Base-by-base conservation (phyloP, 2,329 filamentous ascomycete genomes). In the Monilinia laxa region DNA sequence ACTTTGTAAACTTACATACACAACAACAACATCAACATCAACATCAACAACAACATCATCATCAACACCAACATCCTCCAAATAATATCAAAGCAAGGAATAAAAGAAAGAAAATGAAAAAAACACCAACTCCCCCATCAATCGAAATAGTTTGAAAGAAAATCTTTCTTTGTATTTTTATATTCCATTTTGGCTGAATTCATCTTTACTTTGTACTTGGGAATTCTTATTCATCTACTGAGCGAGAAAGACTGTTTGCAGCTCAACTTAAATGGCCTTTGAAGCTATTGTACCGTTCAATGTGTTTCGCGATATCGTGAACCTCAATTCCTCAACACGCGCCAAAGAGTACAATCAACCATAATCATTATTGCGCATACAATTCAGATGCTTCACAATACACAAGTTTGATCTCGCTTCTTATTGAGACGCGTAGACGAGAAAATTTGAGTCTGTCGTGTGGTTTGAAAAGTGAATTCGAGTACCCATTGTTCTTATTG, bases 181-280 rank as follows among this genome's bases (percentile, higher is more conserved):
- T 2, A 7, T 28, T 63, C n/a, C 23, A 14, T 31, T 12, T 63
- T 54, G 45, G n/a, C 57, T 14, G 45, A 51, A 60, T 60, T 18
- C 58, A 60, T 60, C 58, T 42, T 54, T 42, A 54, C 60, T 63
- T 54, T 63, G 47, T 42, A 42, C n/a, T 62, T 28, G n/a, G 14
- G 25, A 18, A 20, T 42, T 47, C 35, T 23, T 4, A 51, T 51
- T 60, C 57, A 51, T 49, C 18, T 60, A 51, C 45, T 9, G 31
- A 53, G 64, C 55, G 55, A 65, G 55, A 65, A 60, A 38, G 18
- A 53, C 64, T 59, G 64, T 65, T 65, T 65, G 64, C 64, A 60
- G 57, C 64, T 42, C n/a, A 56, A 38, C 28, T 52, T 55, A 65
- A 65, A 60, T 55, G 42, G 63, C 57, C 63, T 65, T 65, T 51